Conservation (phyloP, 208 protist species). For the Crithidia acanthocephali region DNA sequence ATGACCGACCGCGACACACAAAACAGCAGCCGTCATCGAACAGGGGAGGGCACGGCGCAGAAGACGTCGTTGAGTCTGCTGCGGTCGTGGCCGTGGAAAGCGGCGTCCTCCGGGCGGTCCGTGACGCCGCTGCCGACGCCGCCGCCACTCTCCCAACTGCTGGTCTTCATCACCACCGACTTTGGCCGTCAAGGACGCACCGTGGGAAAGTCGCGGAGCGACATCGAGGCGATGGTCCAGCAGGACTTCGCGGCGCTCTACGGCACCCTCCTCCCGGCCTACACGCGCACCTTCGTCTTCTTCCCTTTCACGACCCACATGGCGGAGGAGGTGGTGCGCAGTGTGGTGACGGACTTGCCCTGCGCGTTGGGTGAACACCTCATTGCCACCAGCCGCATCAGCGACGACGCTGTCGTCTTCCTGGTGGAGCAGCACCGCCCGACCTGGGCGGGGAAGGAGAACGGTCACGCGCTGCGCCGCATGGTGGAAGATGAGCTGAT, state of each 20-base stretch:
- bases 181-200: slow-evolving; percentile 85
- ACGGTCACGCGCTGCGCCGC: slow-evolving; percentile 69
- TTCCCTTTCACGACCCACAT: slow-evolving; percentile 46
- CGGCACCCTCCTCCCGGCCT: slow-evolving; percentile 63
- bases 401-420: slow-evolving; percentile 58
- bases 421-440: slow-evolving; percentile 50
- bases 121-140: not conserved
- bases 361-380: slow-evolving; percentile 39
- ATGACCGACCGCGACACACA: not conserved
- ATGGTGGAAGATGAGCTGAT: slow-evolving; percentile 66
- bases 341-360: slow-evolving; percentile 48
- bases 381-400: slow-evolving; percentile 53
- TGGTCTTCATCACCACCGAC: slow-evolving; percentile 83
- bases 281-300: slow-evolving; percentile 70
- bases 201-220: slow-evolving; percentile 49
- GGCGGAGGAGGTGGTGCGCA: slow-evolving; percentile 62
- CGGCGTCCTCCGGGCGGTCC: not conserved
- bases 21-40: not conserved
- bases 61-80: not conserved
- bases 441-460: slow-evolving; percentile 65
- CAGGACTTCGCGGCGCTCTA: slow-evolving; percentile 68
- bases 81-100: slow-evolving; percentile 11
- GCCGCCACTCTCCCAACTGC: slow-evolving; percentile 56
- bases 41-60: not conserved
- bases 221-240: slow-evolving; percentile 72